Percentiles rank a stretch among this genome's conserved stretches.
Conservation (phyloP, 768 basidiomycete genomes). For the Phanerochaete carnosa region DNA sequence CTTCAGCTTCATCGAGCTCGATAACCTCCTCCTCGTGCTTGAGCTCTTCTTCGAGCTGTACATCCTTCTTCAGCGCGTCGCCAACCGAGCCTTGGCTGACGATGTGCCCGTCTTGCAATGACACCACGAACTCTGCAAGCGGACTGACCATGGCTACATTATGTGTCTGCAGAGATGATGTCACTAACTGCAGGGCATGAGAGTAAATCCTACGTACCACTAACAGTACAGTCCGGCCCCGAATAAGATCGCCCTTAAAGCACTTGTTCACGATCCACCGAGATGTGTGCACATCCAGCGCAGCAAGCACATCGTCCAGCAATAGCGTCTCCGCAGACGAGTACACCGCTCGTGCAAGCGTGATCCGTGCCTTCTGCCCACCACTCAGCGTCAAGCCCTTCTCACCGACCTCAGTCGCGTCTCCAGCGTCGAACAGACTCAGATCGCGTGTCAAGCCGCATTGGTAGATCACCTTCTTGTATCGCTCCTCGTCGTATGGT, state of each 20-base stretch:
- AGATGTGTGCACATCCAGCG: conserved; percentile 46
- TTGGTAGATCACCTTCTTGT: conserved; percentile 36
- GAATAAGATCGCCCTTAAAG: conserved; percentile 39
- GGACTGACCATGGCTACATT: conserved; percentile 51
- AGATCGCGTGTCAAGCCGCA: conserved; percentile 45
- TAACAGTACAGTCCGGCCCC: conserved; percentile 43
- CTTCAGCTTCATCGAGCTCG: conserved; percentile 19
- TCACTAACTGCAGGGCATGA: conserved; percentile 20
- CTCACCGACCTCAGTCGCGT: conserved; percentile 56
- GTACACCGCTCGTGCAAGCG: conserved; percentile 39
- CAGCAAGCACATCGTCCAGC: conserved; percentile 35
- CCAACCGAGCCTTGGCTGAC: conserved; percentile 40
- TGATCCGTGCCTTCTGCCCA: conserved; percentile 44
- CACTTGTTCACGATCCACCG: conserved; percentile 45
- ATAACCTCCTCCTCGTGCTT: conserved; percentile 17
- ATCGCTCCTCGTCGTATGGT: conserved; percentile 40
- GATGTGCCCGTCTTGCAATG: conserved; percentile 56
- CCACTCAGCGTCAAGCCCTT: conserved; percentile 49
- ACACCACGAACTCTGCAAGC: conserved; percentile 55
- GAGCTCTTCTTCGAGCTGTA: conserved; percentile 23
- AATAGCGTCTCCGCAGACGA: conserved; percentile 32
- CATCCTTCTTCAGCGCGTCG: conserved; percentile 41
- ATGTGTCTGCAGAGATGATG: conserved; percentile 40
- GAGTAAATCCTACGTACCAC: conserved; percentile 38
- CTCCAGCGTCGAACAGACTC: conserved; percentile 44